Base-by-base conservation (phyloP, 2,329 filamentous ascomycete genomes). In the Zymoseptoria brevis region DNA sequence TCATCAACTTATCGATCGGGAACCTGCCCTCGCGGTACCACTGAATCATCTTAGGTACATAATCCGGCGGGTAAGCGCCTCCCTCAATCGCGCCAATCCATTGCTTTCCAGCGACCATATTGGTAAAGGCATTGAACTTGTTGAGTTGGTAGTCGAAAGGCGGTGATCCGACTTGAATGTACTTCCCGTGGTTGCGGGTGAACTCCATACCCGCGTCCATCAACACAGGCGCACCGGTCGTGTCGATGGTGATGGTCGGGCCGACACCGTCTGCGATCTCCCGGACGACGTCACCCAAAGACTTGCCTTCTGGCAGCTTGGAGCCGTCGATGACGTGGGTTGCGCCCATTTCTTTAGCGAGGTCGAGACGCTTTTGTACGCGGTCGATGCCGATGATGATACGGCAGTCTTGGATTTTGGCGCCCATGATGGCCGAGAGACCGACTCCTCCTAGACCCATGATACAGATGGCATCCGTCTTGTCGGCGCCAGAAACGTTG, bases 111-210 rank as follows among this genome's bases (percentile, higher is more conserved):
- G 69, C 69, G 8, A 73, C 71, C 75, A 83, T 77, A 59, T 80
- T 77, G 13, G 71, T 68, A 19, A 77, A 75, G 49, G 79, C 72
- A 7, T 75, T 73, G 3, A 83, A 61, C 3, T 69, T 69, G 19
- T 57, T 60, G 19, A 81, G 58, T n/a, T 73, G 72, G 5, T 74
- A 71, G 1, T 77, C 75, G 2, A 76, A 73, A 49, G 76, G 75
- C 4, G 79, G 74, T 0, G 76, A 76, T 0, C 81, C 80, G 19
- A 83, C 77, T 62, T 81, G 77, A 5, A 82, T 74, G 24, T 81
- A 73, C 60, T 77, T 77, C 1, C 79, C 81, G 58, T 74, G 74
- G 29, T 75, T 75, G 11, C 76, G 69, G 4, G 79, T 74, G 35
- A 74, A 74, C 1, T 76, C 71, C 1, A 81, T 61, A 1, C 73